Base-by-base conservation (phyloP, 225 moss, liverwort and hornwort genomes). In the Lunularia cruciata region DNA sequence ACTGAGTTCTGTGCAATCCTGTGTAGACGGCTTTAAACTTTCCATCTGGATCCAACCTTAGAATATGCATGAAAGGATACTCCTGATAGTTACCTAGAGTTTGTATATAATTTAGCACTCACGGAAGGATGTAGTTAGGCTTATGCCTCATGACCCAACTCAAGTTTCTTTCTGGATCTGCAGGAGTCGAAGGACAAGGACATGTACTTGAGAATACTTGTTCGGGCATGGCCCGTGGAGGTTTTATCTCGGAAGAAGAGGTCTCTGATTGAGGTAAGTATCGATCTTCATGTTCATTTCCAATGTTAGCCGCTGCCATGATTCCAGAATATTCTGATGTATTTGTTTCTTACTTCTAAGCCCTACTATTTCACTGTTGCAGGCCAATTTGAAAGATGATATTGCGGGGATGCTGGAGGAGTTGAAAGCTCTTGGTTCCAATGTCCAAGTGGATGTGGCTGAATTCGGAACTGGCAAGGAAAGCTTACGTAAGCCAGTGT, bases 141-240 rank as follows among this genome's bases (percentile, higher is more conserved):
- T n/a, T n/a, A n/a, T n/a, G n/a, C n/a, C n/a, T n/a, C n/a, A n/a
- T n/a, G n/a, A n/a, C n/a, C n/a, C n/a, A n/a, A n/a, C n/a, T n/a
- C n/a, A n/a, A n/a, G n/a, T n/a, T n/a, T 18, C 31, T 64, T 42
- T 48, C 34, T 48, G 59, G 20, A 15, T 65, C 23, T 68, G 61
- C 74, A 82, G 82, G 75, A 78, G 22, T 78, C 78, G 2, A 63
- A 78, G 45, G 82, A 82, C 63, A 75, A 73, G 68, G 72, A 78
- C 55, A 78, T 82, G 82, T 82, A 82, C 51, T 54, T 82, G 52
- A 78, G 75, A 72, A 68, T 82, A 48, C 43, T 82, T 38, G 75
- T 82, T 25, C 74, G 69, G 31, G 72, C 82, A 42, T 82, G 82
- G 82, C 75, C 82, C 19, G 78, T 26, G 52, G 82, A 82, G 75